Base-by-base conservation (phyloP, 139 green algal genomes). In the Protoeuglena noctilucae region DNA sequence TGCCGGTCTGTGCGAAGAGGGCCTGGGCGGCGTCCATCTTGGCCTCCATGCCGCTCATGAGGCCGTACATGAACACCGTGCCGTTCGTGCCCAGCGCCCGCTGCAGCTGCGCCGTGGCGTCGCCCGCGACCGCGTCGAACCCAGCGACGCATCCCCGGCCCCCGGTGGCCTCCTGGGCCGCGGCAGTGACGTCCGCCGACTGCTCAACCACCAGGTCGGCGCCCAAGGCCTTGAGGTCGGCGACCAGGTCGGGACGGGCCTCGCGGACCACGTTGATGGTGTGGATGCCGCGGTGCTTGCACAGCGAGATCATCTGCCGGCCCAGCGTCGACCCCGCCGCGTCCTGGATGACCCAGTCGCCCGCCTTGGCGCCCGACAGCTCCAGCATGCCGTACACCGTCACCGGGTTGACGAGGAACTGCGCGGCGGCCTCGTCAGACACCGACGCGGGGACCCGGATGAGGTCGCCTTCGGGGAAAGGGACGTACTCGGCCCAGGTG, bases 251-350 rank as follows among this genome's bases (percentile, higher is more conserved):
- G 22, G 40, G 31, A 12, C 60, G 56, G 14, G 51, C n/a, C 3
- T 21, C 12, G 26, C 49, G 28, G 28, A 69, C 56, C 41, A 69
- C 1, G 30, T 54, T 56, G 56, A 69, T 69, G 17, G 62, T 64
- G 50, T 57, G 60, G 2, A 69, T 30, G 51, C 62, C 62, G 34
- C 54, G 26, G 53, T 54, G 28, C 29, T 49, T 48, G 25, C 31
- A 26, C 53, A 43, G 40, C 31, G 22, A 5, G 4, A 48, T 57
- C 19, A 57, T 27, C 52, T 57, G 30, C 16, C 52, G 52, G 22
- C 52, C 29, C 31, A 57, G 12, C 14, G 34, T 12, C 9, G 9
- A 19, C 9, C 34, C 34, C 34, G 34, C 34, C 34, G 34, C 34
- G 34, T 43, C 34, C 9, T 12, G 34, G 9, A 12, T 43, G 9